Evolutionary conservation across 768 basidiomycete species (phyloP).

Genomic region (Mycena kentingensis): DNA sequence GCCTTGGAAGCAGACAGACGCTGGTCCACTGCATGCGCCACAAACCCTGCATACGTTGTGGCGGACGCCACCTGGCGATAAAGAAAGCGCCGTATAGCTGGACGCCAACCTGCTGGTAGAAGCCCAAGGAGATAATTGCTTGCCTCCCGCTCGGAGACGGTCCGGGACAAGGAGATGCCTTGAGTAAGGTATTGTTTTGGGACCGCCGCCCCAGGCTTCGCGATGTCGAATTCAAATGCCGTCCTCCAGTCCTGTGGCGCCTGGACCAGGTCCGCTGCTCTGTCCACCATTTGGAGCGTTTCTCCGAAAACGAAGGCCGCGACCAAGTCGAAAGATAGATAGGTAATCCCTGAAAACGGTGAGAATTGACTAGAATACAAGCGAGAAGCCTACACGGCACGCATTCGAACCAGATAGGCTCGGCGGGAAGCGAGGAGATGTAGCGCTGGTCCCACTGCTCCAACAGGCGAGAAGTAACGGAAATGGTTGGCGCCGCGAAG

Average conservation of each 20-base stretch:
- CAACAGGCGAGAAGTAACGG: slow-evolving; percentile 25
- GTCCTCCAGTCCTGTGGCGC: slow-evolving; percentile 42
- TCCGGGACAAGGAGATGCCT: not conserved
- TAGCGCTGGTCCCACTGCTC: slow-evolving; percentile 55
- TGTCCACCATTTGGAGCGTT: slow-evolving; percentile 62
- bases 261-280: slow-evolving; percentile 52
- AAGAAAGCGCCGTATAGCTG: slow-evolving; percentile 45
- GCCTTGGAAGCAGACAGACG: slow-evolving; percentile 53
- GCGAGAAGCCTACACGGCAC: slow-evolving; percentile 42
- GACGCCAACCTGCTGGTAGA: slow-evolving; percentile 28
- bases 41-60: slow-evolving; percentile 53
- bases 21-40: slow-evolving; percentile 50
- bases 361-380: not conserved
- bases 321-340: slow-evolving; percentile 67
- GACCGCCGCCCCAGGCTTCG: not conserved
- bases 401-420: slow-evolving; percentile 51
- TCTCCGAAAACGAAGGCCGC: slow-evolving; percentile 61
- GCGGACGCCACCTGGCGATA: slow-evolving; percentile 46
- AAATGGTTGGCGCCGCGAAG: slow-evolving; percentile 55
- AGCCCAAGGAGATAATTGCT: slow-evolving; percentile 15
- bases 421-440: slow-evolving; percentile 39
- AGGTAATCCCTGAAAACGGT: slow-evolving; percentile 14
- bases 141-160: slow-evolving; percentile 10
- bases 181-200: not conserved
- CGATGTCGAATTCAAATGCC: slow-evolving; percentile 22